These are phyloP conservation scores for Malassezia vespertilionis DNA, from an alignment of 1,284 basidiomycete species.

Conservation along the genomic window DNA sequence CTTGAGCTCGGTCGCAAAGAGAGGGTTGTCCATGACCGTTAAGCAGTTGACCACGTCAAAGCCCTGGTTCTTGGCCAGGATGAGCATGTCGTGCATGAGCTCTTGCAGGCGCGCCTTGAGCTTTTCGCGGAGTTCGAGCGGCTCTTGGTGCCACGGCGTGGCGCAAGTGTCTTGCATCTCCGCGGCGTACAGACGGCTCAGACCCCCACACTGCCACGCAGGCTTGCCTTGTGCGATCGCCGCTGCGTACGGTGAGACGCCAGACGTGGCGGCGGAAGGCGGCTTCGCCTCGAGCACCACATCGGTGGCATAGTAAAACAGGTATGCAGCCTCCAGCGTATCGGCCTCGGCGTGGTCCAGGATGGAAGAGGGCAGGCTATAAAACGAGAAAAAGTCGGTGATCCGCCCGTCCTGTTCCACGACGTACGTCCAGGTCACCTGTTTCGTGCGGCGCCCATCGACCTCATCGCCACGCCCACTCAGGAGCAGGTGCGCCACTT, in stretches of 20 bases:
- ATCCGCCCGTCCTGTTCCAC: conserved; percentile 79
- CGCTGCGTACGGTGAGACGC: conserved; percentile 4
- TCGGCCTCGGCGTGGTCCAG: conserved; percentile 55
- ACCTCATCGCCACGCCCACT: conserved; percentile 63
- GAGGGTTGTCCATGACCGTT: conserved; percentile 83
- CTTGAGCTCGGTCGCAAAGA: conserved; percentile 66
- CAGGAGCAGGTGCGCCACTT: conserved; percentile 75
- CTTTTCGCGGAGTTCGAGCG: conserved; percentile 55
- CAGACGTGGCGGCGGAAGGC: background rate
- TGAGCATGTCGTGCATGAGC: conserved; percentile 66
- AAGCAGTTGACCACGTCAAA: conserved; percentile 96
- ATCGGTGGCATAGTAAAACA: conserved; percentile 69
- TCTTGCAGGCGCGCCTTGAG: conserved; percentile 63
- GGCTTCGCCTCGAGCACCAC: conserved; percentile 18
- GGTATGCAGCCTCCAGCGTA: conserved; percentile 71
- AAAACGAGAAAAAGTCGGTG: conserved; percentile 94
- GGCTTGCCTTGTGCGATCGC: conserved; percentile 2
- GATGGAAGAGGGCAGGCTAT: conserved; percentile 83
- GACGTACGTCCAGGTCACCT: conserved; percentile 94
- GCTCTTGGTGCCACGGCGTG: conserved; percentile 43
- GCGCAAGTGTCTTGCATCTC: conserved; percentile 34
- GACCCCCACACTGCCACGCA: conserved; percentile 24
- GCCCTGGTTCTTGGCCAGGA: conserved; percentile 62
- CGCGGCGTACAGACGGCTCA: conserved; percentile 23
- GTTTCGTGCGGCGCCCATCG: conserved; percentile 52